Evolutionary conservation across 768 basidiomycete genomes (phyloP), one percentile per base, ranked within the genome.

Genomic region (Auriscalpium vulgare): DNA sequence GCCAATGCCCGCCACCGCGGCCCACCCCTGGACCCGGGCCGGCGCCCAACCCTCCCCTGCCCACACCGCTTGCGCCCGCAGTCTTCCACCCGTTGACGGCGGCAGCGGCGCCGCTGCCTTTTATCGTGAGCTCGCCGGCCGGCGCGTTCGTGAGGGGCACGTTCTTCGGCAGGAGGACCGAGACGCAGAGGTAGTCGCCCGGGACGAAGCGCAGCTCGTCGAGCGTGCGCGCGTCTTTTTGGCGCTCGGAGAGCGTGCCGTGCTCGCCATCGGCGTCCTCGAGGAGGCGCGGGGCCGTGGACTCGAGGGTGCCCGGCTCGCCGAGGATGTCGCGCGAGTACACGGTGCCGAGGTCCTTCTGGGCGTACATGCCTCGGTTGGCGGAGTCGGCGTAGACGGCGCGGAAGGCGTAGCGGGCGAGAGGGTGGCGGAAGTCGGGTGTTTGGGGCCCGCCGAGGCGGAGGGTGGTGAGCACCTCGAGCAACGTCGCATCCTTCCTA

Each of bases 311-410:
- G 37, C 88, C 88, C 4, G 87, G 85, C 67, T 90, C 89, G 49
- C 88, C 88, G 2, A 90, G 79, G 60, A 91, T 87, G 70, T 91
- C 91, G 59, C 89, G 84, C 46, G 88, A 88, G 69, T 88, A 87
- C 40, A 92, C 85, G 63, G 79, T 79, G 29, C 90, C 90, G 45
- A 92, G 80, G 45, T 92, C 90, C 71, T 91, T 91, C 66, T 82
- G 79, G 0, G 83, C 73, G 60, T 84, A 87, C 14, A 82, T 79
- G 6, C 88, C 89, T 60, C 85, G 83, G 68, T 81, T 82, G 7
- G 80, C 77, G 9, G 83, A 75, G 66, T 91, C 90, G 4, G 87
- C 87, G 59, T 85, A 91, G 50, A 91, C 80, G 9, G 87, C 82
- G 40, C 85, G 80, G 77, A 92, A 92, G 8, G 83, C 81, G 70